Evolutionary conservation across 495 filamentous ascomycete species (phyloP).

Genomic region (Aspergillus funiculosus): DNA sequence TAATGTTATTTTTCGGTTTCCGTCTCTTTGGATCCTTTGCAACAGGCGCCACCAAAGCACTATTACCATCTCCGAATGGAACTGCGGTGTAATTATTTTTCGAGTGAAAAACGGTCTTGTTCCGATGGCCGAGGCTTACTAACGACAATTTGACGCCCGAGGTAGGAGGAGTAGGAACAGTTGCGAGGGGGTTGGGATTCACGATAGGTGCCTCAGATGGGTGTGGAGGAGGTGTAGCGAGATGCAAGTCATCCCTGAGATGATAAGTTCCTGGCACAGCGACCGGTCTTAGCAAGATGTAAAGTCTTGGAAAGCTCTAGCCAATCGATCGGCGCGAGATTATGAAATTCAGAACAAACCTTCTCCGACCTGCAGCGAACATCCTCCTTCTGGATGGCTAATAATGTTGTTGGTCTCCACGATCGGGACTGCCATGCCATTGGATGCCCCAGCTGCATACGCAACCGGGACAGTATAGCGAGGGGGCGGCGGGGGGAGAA

Average conservation of each 20-base stretch:
- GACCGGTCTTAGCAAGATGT: constrained; percentile 14
- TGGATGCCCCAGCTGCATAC: constrained; percentile 59
- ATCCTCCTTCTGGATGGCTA: constrained; percentile 63
- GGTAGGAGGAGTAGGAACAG: constrained; percentile 70
- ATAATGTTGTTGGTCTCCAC: constrained; percentile 91
- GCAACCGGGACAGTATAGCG: constrained; percentile 65
- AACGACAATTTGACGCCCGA: constrained; percentile 83
- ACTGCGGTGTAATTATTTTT: constrained; percentile 45
- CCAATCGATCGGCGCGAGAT: constrained; percentile 10
- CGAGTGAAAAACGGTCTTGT: constrained; percentile 46
- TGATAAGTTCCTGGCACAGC: constrained; percentile 67
- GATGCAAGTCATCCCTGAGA: constrained; percentile 80
- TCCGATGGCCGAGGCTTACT: constrained; percentile 58
- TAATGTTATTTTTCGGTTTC: constrained; percentile 95
- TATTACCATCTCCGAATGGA: constrained; percentile 84
- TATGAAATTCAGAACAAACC: constrained; percentile 43
- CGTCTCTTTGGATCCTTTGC: constrained; percentile 76
- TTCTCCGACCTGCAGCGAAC: constrained; percentile 84
- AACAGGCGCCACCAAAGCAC: constrained; percentile 53
- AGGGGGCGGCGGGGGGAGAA: constrained; percentile 79
- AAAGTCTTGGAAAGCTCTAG: neutral
- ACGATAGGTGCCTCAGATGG: constrained; percentile 81
- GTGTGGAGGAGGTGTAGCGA: constrained; percentile 92
- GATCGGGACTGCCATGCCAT: constrained; percentile 59
- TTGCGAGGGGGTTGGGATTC: constrained; percentile 86